Evolutionary conservation across 2,329 filamentous ascomycete species (phyloP), one percentile per base, ranked within the genome.

Genomic region (Venturia nashicola): DNA sequence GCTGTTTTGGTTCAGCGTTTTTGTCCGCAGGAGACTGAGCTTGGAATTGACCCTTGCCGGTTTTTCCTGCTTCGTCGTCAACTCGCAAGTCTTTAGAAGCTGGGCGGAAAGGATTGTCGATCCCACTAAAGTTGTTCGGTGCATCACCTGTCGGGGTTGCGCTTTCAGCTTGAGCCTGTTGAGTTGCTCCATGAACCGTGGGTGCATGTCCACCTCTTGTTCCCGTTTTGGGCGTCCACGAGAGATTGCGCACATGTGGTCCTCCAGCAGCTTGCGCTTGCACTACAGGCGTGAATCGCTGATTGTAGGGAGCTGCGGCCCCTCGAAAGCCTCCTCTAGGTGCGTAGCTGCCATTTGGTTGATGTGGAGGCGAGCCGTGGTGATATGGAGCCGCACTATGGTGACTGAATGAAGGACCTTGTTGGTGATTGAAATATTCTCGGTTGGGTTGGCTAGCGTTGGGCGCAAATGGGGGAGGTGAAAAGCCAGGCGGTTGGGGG

Each of bases 211-310:
- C 78, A 71, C 81, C 82, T 69, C 80, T 79, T 63, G 80, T 79
- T 20, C 81, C 78, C 60, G 79, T 78, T 42, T 79, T 79, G 54
- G 85, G 81, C 64, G 83, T 88, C 88, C 90, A 92, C 57, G 90
- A 89, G 2, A 86, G 73, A 75, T 89, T 84, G 75, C 86, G 80
- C 78, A 87, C 83, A 75, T 86, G 77, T 36, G 61, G 61, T 57
- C 51, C 51, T 67, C 79, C 77, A 46, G 77, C 80, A 42, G 77
- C 80, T 67, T 82, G 77, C 43, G 85, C 85, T 61, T 87, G 81
- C 40, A 77, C 75, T 23, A 74, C 69, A 44, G 74, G 71, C 1
- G 73, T 69, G 60, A 72, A 72, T 40, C 69, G 67, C 51, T 42
- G 36, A 18, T 42, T 51, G 18, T n/a, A 54, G 5, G 51, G 51